Percentiles rank a stretch among this genome's conserved stretches.
Conservation (phyloP, 2,329 filamentous ascomycete species). For the Aspergillus ochraceoroseus region DNA sequence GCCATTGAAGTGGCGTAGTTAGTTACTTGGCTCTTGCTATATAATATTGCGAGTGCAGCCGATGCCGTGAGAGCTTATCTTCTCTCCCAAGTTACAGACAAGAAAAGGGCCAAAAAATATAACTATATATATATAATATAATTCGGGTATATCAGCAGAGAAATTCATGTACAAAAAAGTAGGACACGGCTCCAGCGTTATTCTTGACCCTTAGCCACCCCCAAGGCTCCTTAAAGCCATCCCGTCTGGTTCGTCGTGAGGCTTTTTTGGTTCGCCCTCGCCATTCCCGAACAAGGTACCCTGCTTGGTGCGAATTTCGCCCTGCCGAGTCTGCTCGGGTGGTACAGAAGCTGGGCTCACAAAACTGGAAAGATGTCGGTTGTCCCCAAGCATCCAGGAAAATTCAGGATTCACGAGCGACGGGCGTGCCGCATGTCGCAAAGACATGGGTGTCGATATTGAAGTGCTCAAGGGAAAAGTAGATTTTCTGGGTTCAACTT, state of each 20-base stretch:
- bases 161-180: no score
- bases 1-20: no score
- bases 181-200: conserved; percentile 3
- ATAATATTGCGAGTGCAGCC: no score
- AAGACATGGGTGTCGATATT: conserved; percentile 21
- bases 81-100: no score
- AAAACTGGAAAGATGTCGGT: conserved; percentile 43
- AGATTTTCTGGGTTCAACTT: conserved; percentile 7
- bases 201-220: conserved; percentile 20
- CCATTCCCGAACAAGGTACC: conserved; percentile 34
- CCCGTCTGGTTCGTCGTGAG: conserved; percentile 35
- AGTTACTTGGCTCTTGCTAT: no score
- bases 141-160: conserved; percentile 9
- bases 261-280: conserved; percentile 29
- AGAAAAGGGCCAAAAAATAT: no score
- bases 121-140: conserved; percentile 5
- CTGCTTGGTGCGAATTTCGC: conserved; percentile 28
- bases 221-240: conserved; percentile 40
- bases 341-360: conserved; percentile 44
- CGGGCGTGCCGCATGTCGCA: conserved; percentile 32
- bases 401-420: conserved; percentile 46
- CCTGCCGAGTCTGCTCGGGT: conserved; percentile 42
- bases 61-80: no score
- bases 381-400: conserved; percentile 49
- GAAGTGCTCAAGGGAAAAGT: conserved; percentile 7